Conservation (phyloP, 495 filamentous ascomycete genomes). For the Staphylotrichum tortipilum region DNA sequence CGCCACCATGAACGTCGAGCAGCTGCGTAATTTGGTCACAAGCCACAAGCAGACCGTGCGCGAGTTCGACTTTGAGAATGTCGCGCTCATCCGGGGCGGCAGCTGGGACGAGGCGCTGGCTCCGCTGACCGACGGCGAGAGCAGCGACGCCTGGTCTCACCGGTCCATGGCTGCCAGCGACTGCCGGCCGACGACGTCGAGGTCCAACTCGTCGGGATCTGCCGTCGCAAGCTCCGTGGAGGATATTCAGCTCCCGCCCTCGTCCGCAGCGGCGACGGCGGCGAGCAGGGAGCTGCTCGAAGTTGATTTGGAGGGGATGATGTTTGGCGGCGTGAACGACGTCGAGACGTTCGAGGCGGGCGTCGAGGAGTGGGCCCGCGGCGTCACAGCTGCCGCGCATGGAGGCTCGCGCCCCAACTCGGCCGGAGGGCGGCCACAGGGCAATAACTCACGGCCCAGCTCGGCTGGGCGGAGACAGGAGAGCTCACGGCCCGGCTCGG, state of each 20-base stretch:
- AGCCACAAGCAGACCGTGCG: slow-evolving; percentile 53
- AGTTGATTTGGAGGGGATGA: slow-evolving; percentile 30
- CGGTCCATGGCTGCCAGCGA: slow-evolving; percentile 24
- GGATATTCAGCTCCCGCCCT: slow-evolving; percentile 23
- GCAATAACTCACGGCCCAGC: neutral
- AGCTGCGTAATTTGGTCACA: slow-evolving; percentile 53
- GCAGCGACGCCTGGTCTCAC: slow-evolving; percentile 33
- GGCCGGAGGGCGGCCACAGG: slow-evolving; percentile 4
- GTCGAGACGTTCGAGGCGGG: slow-evolving; percentile 24
- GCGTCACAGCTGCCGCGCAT: slow-evolving; percentile 37
- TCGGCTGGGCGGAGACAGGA: neutral
- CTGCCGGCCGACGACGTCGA: slow-evolving; percentile 13
- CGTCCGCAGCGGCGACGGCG: slow-evolving; percentile 37
- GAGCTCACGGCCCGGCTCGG: neutral
- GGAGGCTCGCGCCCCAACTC: slow-evolving; percentile 11
- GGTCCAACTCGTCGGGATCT: slow-evolving; percentile 17
- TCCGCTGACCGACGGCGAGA: slow-evolving; percentile 43
- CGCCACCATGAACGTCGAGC: slow-evolving; percentile 53
- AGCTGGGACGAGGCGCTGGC: slow-evolving; percentile 69
- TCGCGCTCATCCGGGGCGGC: slow-evolving; percentile 50
- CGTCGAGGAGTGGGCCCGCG: slow-evolving; percentile 42
- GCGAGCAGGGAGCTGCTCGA: slow-evolving; percentile 35
- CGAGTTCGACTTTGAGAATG: slow-evolving; percentile 66
- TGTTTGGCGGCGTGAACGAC: slow-evolving; percentile 28
- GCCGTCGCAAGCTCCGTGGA: slow-evolving; percentile 18